These are phyloP conservation scores for Nakazawaea sp. DNA, from an alignment of 805 yeast species.

Conservation along the genomic window DNA sequence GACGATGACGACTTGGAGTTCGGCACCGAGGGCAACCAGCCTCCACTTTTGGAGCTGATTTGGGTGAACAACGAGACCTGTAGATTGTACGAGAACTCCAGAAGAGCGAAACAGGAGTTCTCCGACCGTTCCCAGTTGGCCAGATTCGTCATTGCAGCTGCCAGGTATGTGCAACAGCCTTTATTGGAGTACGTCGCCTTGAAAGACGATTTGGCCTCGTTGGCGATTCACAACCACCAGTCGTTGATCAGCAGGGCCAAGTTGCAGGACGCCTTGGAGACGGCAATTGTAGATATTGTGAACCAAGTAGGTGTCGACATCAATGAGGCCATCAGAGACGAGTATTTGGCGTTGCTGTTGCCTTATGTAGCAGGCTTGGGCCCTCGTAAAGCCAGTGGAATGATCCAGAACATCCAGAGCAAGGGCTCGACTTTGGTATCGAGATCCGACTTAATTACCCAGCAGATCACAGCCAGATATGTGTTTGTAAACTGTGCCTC, in stretches of 20 bases:
- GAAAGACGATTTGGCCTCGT: slow-evolving; percentile 64
- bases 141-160: slow-evolving; percentile 82
- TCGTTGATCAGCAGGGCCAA: slow-evolving; percentile 56
- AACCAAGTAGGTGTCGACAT: slow-evolving; percentile 92
- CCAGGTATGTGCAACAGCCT: slow-evolving; percentile 92
- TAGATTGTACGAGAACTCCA: slow-evolving; percentile 74
- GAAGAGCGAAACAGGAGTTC: slow-evolving; percentile 68
- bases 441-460: slow-evolving; percentile 79
- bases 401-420: slow-evolving; percentile 71
- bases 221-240: slow-evolving; percentile 66
- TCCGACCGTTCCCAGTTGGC: slow-evolving; percentile 78
- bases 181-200: slow-evolving; percentile 79
- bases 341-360: slow-evolving; percentile 61
- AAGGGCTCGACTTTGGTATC: slow-evolving; percentile 55
- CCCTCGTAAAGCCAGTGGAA: slow-evolving; percentile 87
- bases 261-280: slow-evolving; percentile 60
- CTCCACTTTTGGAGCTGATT: slow-evolving; percentile 59
- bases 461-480: slow-evolving; percentile 68
- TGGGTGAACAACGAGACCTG: slow-evolving; percentile 96
- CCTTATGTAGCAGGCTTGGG: slow-evolving; percentile 90
- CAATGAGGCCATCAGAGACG: slow-evolving; percentile 78
- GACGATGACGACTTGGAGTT: slow-evolving; percentile 35
- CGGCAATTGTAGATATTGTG: slow-evolving; percentile 83
- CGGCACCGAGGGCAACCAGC: slow-evolving; percentile 24
- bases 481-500: slow-evolving; percentile 91